These are phyloP conservation scores for Adiantum capillusveneris DNA, from an alignment of 75 land plant genomes.

Conservation along the genomic window DNA sequence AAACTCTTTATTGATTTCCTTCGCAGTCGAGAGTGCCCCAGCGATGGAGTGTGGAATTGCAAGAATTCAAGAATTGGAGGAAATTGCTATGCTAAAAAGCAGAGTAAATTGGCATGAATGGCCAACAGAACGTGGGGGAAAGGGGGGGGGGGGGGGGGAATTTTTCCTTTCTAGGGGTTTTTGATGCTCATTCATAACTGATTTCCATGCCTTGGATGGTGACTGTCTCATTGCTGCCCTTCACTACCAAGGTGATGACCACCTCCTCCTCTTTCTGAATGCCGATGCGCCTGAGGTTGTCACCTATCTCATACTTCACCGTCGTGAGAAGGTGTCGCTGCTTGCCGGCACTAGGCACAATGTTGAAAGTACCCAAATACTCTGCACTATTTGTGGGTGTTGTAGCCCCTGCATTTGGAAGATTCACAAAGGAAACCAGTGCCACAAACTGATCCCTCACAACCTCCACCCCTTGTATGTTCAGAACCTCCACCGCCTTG, in stretches of 20 bases:
- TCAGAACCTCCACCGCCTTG: slow-evolving; percentile 33
- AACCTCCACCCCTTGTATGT: slow-evolving; percentile 19
- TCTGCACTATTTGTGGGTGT: slow-evolving; percentile 2
- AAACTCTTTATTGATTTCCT: too few relatives aligned
- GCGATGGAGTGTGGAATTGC: too few relatives aligned
- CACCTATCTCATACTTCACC: not conserved
- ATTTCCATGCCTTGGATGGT: not conserved
- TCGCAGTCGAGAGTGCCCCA: too few relatives aligned
- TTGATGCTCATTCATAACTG: too few relatives aligned
- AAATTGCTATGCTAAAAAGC: too few relatives aligned
- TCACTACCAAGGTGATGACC: not conserved
- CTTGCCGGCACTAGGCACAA: slow-evolving; percentile 10
- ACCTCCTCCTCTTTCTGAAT: not conserved
- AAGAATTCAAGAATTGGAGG: too few relatives aligned
- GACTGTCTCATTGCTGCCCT: not conserved
- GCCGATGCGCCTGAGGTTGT: not conserved
- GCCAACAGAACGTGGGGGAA: too few relatives aligned
- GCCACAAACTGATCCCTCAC: not conserved
- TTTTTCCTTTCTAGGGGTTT: too few relatives aligned
- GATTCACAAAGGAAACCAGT: slow-evolving; percentile 29
- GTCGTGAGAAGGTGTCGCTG: not conserved
- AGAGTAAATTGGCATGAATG: too few relatives aligned
- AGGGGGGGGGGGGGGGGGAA: too few relatives aligned
- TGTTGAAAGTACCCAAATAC: slow-evolving; percentile 20
- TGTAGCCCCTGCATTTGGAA: slow-evolving; percentile 10